Percentiles rank a stretch among this genome's conserved stretches.
Conservation (phyloP, 129 eudicot genomes). For the Dittrichia graveolens region DNA sequence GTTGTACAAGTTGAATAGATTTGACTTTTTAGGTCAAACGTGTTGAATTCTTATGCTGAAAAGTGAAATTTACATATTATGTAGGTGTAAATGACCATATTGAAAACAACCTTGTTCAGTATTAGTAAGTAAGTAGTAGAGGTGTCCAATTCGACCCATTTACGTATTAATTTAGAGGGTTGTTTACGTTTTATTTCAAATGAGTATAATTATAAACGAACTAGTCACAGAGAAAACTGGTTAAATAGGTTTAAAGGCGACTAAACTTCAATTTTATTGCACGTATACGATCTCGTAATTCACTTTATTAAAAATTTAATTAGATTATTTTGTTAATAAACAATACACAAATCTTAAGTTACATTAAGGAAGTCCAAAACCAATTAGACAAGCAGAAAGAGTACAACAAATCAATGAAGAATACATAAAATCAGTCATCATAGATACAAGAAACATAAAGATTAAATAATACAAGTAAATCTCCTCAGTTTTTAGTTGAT, state of each 20-base stretch:
- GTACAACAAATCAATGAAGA: not conserved
- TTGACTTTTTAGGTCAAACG: conserved; percentile 9
- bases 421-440: not conserved
- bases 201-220: no score
- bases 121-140: not conserved
- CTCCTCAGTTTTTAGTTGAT: not conserved
- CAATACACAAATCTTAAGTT: no score
- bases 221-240: no score
- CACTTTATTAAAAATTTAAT: no score
- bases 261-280: no score
- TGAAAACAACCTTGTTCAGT: not conserved
- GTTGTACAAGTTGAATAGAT: conserved; percentile 51
- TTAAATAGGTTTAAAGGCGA: no score
- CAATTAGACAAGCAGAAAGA: not conserved
- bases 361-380: no score
- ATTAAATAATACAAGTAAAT: not conserved
- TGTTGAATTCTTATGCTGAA: conserved; percentile 6
- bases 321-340: no score
- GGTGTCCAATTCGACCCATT: no score
- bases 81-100: not conserved
- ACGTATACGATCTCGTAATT: no score
- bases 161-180: no score
- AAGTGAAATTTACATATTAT: conserved; percentile 1
- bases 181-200: no score
- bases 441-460: not conserved